Conservation (phyloP, 1,139 yeast species). For the Pichia sp. region DNA sequence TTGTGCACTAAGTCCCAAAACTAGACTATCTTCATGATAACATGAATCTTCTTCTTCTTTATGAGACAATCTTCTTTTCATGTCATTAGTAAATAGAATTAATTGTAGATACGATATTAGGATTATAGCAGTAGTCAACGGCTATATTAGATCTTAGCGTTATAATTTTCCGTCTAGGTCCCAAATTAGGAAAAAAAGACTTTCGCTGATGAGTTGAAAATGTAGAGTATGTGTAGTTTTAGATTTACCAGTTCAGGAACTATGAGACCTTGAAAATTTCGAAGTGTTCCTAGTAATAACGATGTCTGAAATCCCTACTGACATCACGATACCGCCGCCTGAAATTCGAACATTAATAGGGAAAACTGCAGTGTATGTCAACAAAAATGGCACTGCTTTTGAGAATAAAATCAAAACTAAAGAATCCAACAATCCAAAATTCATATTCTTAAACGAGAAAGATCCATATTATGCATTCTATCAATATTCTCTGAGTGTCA, state of each 20-base stretch:
- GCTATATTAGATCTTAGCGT: too few species aligned
- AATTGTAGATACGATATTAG: too few species aligned
- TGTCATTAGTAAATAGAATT: neutral
- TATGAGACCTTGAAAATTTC: too few species aligned
- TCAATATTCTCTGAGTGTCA: constrained; percentile 30
- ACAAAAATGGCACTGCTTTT: constrained; percentile 63
- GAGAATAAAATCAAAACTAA: constrained; percentile 53
- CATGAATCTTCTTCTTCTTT: neutral
- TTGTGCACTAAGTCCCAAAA: neutral
- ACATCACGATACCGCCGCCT: constrained; percentile 52
- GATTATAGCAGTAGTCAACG: too few species aligned
- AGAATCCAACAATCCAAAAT: constrained; percentile 50
- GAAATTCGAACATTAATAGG: constrained; percentile 56
- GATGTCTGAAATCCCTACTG: constrained; percentile 36
- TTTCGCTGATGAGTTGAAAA: too few species aligned
- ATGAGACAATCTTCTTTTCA: neutral
- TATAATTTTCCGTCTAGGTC: too few species aligned
- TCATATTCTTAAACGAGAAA: constrained; percentile 53
- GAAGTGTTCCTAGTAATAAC: neutral
- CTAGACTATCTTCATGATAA: neutral
- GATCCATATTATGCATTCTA: constrained; percentile 61
- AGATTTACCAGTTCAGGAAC: too few species aligned
- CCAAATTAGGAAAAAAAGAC: too few species aligned
- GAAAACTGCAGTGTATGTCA: constrained; percentile 69
- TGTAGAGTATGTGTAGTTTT: too few species aligned